Conservation (phyloP, 1,284 basidiomycete species). For the Stygiomarasmius scandens region DNA sequence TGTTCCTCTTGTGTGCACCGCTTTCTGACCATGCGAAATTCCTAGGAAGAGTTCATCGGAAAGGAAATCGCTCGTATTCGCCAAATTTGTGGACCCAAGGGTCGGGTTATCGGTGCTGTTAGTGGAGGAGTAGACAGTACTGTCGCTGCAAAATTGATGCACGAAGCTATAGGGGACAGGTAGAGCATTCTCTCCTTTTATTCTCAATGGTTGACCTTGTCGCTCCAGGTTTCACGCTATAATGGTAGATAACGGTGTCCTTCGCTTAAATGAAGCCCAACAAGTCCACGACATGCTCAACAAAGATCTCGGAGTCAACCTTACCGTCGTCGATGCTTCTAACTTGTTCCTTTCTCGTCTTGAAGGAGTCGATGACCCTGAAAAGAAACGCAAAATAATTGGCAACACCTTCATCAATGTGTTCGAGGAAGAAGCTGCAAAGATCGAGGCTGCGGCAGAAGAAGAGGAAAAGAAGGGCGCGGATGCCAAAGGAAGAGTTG, state of each 20-base stretch:
- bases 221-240: constrained; percentile 90
- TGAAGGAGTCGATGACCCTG: constrained; percentile 92
- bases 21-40: constrained; percentile 1
- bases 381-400: constrained; percentile 97
- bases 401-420: constrained; percentile 99
- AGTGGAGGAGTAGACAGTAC: constrained; percentile 98
- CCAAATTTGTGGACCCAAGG: constrained; percentile 92
- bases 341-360: constrained; percentile 92
- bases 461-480: constrained; percentile 69
- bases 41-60: constrained; percentile 93
- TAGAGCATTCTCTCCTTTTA: constrained; percentile 32
- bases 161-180: constrained; percentile 98
- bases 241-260: constrained; percentile 99
- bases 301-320: constrained; percentile 92
- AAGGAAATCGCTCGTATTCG: constrained; percentile 96
- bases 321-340: constrained; percentile 95
- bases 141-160: constrained; percentile 99
- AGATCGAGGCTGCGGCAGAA: constrained; percentile 87
- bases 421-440: constrained; percentile 91
- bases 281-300: constrained; percentile 97
- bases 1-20: constrained; percentile 1
- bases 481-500: constrained; percentile 86
- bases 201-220: background rate
- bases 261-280: constrained; percentile 88
- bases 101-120: constrained; percentile 97